Evolutionary conservation across 371 early-diverging fungal species (phyloP).

Genomic region (Fennellomyces sp.): DNA sequence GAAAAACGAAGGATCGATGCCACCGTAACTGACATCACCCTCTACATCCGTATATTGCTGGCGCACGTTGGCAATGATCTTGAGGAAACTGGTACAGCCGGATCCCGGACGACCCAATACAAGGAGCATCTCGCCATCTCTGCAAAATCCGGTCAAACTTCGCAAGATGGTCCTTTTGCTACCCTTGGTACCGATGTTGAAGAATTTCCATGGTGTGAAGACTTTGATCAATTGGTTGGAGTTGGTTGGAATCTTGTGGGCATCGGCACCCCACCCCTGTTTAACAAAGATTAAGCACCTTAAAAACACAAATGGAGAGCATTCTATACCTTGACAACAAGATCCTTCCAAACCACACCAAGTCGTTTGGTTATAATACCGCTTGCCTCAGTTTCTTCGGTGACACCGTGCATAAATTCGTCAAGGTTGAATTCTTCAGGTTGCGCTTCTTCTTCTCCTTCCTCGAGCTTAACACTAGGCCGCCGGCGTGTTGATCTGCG

Average conservation of each 20-base stretch:
- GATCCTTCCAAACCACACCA: slow-evolving; percentile 39
- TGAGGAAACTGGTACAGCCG: slow-evolving; percentile 52
- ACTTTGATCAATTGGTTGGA: slow-evolving; percentile 9
- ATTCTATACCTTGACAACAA: slow-evolving; percentile 30
- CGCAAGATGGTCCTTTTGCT: slow-evolving; percentile 30
- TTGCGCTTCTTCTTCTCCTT: slow-evolving; percentile 16
- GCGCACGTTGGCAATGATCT: slow-evolving; percentile 49
- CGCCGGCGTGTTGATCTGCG: slow-evolving; percentile 8
- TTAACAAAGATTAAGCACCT: background rate
- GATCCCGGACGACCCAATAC: slow-evolving; percentile 58
- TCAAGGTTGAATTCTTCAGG: slow-evolving; percentile 23
- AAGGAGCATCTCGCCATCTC: slow-evolving; percentile 57
- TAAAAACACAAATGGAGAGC: background rate
- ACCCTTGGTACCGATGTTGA: slow-evolving; percentile 14
- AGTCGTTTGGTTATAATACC: slow-evolving; percentile 31
- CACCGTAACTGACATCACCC: slow-evolving; percentile 45
- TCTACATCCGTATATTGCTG: slow-evolving; percentile 35
- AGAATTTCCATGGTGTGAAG: slow-evolving; percentile 28
- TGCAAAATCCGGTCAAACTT: slow-evolving; percentile 39
- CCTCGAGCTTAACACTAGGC: slow-evolving; percentile 10
- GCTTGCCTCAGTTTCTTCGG: background rate
- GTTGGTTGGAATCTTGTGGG: slow-evolving; percentile 37
- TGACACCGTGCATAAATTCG: slow-evolving; percentile 19
- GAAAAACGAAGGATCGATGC: slow-evolving; percentile 40
- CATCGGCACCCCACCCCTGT: slow-evolving; percentile 45